These are phyloP conservation scores for Geotrichum fermentans DNA, from an alignment of 1,139 yeast genomes.

Conservation along the genomic window DNA sequence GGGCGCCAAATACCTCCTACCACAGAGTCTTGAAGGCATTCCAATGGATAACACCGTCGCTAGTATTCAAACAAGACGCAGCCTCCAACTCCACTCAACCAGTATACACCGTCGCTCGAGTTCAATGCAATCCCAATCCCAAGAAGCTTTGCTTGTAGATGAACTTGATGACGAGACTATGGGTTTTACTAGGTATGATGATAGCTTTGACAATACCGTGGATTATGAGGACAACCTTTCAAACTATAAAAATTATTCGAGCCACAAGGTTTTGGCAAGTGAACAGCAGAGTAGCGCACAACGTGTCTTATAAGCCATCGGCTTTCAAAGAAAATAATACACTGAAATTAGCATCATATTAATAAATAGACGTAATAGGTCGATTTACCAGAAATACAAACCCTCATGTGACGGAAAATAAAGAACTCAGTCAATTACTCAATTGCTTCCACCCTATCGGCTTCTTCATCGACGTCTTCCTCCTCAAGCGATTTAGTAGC, in stretches of 20 bases:
- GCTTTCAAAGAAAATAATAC: too few species aligned
- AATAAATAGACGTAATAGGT: too few species aligned
- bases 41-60: constrained; percentile 87
- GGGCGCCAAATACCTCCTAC: constrained; percentile 45
- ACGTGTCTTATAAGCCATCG: not conserved
- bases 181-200: constrained; percentile 36
- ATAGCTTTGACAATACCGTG: constrained; percentile 23
- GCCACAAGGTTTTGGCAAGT: too few species aligned
- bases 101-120: constrained; percentile 36
- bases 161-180: constrained; percentile 35
- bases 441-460: too few species aligned
- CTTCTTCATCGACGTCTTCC: constrained; percentile 1
- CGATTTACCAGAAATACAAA: too few species aligned
- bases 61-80: constrained; percentile 65
- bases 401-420: too few species aligned
- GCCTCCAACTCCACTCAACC: constrained; percentile 42
- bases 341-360: too few species aligned
- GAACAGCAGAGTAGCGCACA: not conserved
- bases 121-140: constrained; percentile 31
- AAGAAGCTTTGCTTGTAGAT: constrained; percentile 30
- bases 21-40: constrained; percentile 63
- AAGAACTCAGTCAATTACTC: too few species aligned
- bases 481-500: not conserved
- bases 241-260: too few species aligned
- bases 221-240: constrained; percentile 3